Evolutionary conservation across 768 basidiomycete species (phyloP).

Genomic region (Phylloporus sp.): DNA sequence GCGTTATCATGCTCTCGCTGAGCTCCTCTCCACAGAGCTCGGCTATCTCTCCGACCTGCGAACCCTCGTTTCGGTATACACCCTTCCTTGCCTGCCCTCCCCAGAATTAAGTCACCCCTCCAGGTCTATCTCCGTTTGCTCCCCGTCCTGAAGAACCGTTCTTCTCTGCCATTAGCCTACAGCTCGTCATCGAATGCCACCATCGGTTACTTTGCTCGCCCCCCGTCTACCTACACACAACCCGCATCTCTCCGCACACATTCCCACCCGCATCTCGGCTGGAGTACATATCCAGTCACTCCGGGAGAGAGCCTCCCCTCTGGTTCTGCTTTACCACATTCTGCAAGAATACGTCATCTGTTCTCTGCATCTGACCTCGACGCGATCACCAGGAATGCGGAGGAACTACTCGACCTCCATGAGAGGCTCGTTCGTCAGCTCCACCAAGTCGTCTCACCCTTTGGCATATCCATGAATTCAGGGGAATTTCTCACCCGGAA

Average conservation of each 20-base stretch:
- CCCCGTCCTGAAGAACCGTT: conserved; percentile 39
- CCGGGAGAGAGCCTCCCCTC: conserved; percentile 11
- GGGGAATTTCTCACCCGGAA: conserved; percentile 15
- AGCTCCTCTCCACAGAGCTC: conserved; percentile 80
- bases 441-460: conserved; percentile 41
- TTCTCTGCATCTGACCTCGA: conserved; percentile 57
- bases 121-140: conserved; percentile 66
- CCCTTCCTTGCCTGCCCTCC: not conserved
- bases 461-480: conserved; percentile 43
- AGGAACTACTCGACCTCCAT: conserved; percentile 62
- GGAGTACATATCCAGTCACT: conserved; percentile 7
- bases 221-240: conserved; percentile 37
- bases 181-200: conserved; percentile 25
- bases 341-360: conserved; percentile 40
- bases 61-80: conserved; percentile 67
- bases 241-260: conserved; percentile 43
- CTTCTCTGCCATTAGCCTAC: conserved; percentile 13
- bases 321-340: conserved; percentile 2
- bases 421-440: conserved; percentile 61
- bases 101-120: conserved; percentile 1
- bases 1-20: conserved; percentile 72
- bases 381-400: conserved; percentile 59
- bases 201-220: conserved; percentile 32
- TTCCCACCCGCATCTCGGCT: conserved; percentile 36
- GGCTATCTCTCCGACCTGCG: conserved; percentile 78